Evolutionary conservation across 1,284 basidiomycete genomes (phyloP).

Genomic region (Ustilago lituana): DNA sequence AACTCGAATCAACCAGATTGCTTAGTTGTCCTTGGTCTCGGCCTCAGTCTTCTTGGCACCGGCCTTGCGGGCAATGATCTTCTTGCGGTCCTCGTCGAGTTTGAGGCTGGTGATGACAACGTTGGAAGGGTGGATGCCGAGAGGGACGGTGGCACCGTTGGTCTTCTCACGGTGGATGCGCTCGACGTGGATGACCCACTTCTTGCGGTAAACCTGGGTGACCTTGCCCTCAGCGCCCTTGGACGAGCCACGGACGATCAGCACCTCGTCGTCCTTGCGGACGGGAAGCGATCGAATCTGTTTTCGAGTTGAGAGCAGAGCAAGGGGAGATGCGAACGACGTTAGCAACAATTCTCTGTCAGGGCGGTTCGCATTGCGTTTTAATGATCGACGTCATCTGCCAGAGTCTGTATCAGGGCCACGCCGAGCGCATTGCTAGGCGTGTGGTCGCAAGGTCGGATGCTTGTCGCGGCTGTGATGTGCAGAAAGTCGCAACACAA

Average conservation of each 20-base stretch:
- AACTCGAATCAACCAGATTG: neutral
- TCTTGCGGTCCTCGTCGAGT: conserved; percentile 67
- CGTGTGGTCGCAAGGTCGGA: neutral
- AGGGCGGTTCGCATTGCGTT: neutral
- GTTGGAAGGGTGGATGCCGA: conserved; percentile 96
- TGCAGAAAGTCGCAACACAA: too few species aligned
- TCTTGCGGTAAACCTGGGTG: conserved; percentile 90
- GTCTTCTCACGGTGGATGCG: conserved; percentile 98
- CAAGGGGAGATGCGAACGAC: neutral
- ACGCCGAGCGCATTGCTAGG: too few species aligned
- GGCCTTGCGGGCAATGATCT: conserved; percentile 62
- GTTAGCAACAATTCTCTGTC: conserved; percentile 8
- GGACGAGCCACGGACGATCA: conserved; percentile 80
- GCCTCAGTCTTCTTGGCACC: conserved; percentile 52
- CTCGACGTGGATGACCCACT: conserved; percentile 99
- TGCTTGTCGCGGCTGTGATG: too few species aligned
- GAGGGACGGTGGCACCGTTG: conserved; percentile 91
- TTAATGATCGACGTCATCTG: conserved; percentile 14
- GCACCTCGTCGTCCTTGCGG: conserved; percentile 98
- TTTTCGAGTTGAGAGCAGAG: neutral
- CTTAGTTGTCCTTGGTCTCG: conserved; percentile 53
- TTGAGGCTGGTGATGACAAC: conserved; percentile 78
- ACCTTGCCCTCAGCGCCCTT: conserved; percentile 80
- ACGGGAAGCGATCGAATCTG: conserved; percentile 92
- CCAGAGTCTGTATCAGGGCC: neutral